A percentile compares a stretch with the other conserved stretches of the same genome.
phyloP scores from a whole-genome alignment of 75 land plant species.

The Cupressus sempervirens region DNA sequence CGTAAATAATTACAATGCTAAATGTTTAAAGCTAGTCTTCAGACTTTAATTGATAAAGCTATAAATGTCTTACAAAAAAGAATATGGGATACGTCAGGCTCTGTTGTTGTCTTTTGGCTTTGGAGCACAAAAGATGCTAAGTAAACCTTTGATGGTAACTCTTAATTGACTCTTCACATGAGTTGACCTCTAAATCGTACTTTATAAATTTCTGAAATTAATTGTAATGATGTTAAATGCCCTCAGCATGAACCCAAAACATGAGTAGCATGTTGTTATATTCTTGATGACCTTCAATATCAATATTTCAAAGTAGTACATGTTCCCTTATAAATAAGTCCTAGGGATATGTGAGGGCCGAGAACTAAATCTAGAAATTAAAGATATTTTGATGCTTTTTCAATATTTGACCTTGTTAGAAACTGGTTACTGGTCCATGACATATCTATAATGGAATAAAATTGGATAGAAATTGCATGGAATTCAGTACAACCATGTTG shows the following conservation, averaged over 20 bases:
- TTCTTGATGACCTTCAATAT: not conserved
- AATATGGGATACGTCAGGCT: not conserved
- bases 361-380: not conserved
- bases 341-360: not conserved
- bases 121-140: not conserved
- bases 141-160: not conserved
- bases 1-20: too few species aligned
- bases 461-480: not conserved
- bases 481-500: not conserved
- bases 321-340: not conserved
- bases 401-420: not conserved
- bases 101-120: not conserved
- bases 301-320: not conserved
- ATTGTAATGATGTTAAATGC: not conserved
- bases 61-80: not conserved
- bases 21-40: too few species aligned
- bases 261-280: not conserved
- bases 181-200: not conserved
- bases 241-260: not conserved
- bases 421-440: not conserved
- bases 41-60: too few species aligned
- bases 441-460: not conserved
- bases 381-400: not conserved
- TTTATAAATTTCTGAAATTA: too few species aligned
- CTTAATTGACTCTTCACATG: not conserved